Evolutionary conservation across 1,284 basidiomycete genomes (phyloP).

Genomic region (Cutaneotrichosporon sp.): DNA sequence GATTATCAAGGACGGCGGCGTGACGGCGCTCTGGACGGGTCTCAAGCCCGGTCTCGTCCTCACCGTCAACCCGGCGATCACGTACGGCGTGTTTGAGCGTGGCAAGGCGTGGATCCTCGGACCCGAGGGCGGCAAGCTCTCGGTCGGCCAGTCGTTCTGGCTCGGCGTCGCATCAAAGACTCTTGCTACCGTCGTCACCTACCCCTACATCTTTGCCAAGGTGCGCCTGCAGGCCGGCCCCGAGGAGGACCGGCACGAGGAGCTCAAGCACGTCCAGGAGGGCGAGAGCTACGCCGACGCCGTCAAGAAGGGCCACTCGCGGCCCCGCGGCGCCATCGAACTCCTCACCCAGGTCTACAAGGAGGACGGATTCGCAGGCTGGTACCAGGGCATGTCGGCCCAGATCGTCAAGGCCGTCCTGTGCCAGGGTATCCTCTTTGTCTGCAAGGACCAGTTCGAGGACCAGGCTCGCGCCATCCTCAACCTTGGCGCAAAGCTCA

Average conservation of each 20-base stretch:
- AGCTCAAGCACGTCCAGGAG: constrained; percentile 20
- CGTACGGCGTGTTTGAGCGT: constrained; percentile 92
- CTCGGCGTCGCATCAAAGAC: constrained; percentile 94
- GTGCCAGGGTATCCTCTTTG: constrained; percentile 53
- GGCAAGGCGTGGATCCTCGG: constrained; percentile 57
- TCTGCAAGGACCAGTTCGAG: constrained; percentile 49
- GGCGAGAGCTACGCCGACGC: constrained; percentile 12
- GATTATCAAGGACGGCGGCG: constrained; percentile 87
- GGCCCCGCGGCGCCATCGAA: constrained; percentile 28
- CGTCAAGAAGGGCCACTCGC: constrained; percentile 7
- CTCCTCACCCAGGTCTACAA: constrained; percentile 67
- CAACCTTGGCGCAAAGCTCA: constrained; percentile 26
- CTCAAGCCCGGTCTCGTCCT: constrained; percentile 87
- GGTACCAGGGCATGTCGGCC: constrained; percentile 82
- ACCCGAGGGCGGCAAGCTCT: constrained; percentile 28
- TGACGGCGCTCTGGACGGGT: constrained; percentile 89
- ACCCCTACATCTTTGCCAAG: constrained; percentile 60
- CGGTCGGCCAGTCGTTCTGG: constrained; percentile 71
- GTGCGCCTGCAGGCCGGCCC: constrained; percentile 80
- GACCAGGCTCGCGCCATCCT: constrained; percentile 43
- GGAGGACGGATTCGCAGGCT: constrained; percentile 75
- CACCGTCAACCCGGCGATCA: constrained; percentile 96
- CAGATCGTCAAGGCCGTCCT: constrained; percentile 58
- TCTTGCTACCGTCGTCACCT: constrained; percentile 82
- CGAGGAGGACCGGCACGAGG: constrained; percentile 23